Evolutionary conservation across 805 yeast genomes (phyloP).

Genomic region (Pichia phayaonensis): DNA sequence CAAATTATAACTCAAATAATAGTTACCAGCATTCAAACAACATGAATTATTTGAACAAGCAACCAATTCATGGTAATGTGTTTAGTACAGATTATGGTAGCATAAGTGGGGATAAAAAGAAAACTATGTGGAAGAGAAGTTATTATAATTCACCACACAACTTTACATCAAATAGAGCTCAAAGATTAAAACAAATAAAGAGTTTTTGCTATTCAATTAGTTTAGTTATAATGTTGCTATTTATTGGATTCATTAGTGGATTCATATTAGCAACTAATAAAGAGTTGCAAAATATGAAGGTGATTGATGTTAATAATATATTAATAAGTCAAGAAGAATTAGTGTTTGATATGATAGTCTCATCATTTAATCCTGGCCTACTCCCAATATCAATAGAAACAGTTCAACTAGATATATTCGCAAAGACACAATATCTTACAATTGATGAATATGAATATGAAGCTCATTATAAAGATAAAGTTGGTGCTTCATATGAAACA

Average conservation of each 20-base stretch:
- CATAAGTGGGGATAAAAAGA: slow-evolving; percentile 7
- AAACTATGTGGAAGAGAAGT: slow-evolving; percentile 16
- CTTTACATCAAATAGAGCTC: slow-evolving; percentile 27
- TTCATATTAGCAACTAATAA: slow-evolving; percentile 80
- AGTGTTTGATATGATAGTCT: slow-evolving; percentile 67
- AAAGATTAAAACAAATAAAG: slow-evolving; percentile 24
- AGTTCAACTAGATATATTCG: slow-evolving; percentile 80
- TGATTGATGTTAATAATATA: slow-evolving; percentile 58
- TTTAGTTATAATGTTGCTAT: slow-evolving; percentile 43
- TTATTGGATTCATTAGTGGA: slow-evolving; percentile 74
- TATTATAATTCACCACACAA: slow-evolving; percentile 31
- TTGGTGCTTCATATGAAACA: slow-evolving; percentile 31
- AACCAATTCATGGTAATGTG: slow-evolving; percentile 1
- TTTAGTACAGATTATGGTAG: slow-evolving; percentile 12
- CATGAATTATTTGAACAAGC: slow-evolving; percentile 3
- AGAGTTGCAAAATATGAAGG: slow-evolving; percentile 62
- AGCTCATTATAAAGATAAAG: neutral
- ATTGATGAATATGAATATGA: neutral
- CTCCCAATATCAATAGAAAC: slow-evolving; percentile 54
- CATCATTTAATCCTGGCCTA: slow-evolving; percentile 85
- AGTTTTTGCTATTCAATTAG: slow-evolving; percentile 36
- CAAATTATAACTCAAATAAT: neutral
- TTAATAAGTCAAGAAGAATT: slow-evolving; percentile 79
- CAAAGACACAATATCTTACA: slow-evolving; percentile 48
- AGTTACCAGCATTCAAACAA: slow-evolving; percentile 1